Base-by-base conservation (phyloP, 495 filamentous ascomycete species). In the Bombardia bombarda region DNA sequence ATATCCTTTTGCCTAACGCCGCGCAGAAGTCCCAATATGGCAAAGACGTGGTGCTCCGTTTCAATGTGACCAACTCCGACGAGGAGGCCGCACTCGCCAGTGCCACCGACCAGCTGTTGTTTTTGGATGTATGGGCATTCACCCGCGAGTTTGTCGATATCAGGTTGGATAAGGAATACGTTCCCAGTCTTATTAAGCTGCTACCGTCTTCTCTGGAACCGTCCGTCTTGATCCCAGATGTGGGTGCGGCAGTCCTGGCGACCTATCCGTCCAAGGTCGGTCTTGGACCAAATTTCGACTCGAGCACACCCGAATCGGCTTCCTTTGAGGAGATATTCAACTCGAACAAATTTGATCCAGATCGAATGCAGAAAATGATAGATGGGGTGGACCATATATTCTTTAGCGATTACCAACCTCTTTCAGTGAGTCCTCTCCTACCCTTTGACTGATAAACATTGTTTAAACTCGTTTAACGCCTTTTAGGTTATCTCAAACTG, bases 71-170 rank as follows among this genome's bases (percentile, higher is more conserved):
- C 42, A 78, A 77, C 34, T 53, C 69, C 9, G 73, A 80, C 20
- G 86, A 98, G 51, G 84, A 86, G 40, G 66, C 67, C 33, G 81
- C 83, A 2, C 67, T 98, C 44, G 77, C 82, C 9, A 72, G 83
- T 43, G 92, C 87, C 13, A 68, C 82, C 7, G 74, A 84, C 34
- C 78, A 82, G 30, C n/a, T n/a, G n/a, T 74, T 96, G 23, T 78
- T 89, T 47, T 63, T 97, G 7, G 92, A 98, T 59, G 79, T 95
- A 3, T 98, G 92, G 92, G 82, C 83, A 14, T 87, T 86, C 39
- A 86, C 81, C 3, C 69, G 81, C 6, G 71, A 86, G 12, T 90
- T 80, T 69, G 86, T 90, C n/a, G 92, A 98, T 62, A 83, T 97
- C 23, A 73, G 89, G 25, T 58, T 97, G 21, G 68, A 83, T 24